A percentile compares a stretch with the other conserved stretches of the same genome.
phyloP scores from a whole-genome alignment of 805 yeast genomes.

The Cyberlindnera xishuangbannaensis region DNA sequence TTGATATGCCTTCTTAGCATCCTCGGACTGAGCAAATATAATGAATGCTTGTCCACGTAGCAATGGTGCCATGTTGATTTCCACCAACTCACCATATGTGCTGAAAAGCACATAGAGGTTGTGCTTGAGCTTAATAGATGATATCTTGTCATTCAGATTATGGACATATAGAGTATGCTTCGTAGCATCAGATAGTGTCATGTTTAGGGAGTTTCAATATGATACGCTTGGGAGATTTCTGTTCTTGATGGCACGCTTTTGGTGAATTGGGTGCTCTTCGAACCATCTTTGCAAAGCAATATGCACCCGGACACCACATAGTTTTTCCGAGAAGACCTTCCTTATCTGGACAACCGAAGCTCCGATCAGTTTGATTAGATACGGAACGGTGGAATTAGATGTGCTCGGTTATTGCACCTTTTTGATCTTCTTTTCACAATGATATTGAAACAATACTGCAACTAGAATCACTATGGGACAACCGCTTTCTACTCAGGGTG shows the following conservation, averaged over 20 bases:
- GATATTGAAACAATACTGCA: too few relatives aligned
- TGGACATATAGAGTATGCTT: constrained; percentile 49
- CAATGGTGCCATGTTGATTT: constrained; percentile 39
- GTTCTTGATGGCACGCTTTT: too few relatives aligned
- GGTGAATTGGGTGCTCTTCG: too few relatives aligned
- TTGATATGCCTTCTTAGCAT: constrained; percentile 46
- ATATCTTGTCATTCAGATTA: constrained; percentile 55
- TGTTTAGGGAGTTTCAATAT: neutral
- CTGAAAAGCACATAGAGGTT: constrained; percentile 54
- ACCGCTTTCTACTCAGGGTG: constrained; percentile 6
- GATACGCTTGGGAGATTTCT: neutral
- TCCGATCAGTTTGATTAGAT: too few relatives aligned
- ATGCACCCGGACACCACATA: too few relatives aligned
- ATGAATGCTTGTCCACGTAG: constrained; percentile 67
- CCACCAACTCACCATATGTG: constrained; percentile 60
- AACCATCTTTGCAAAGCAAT: too few relatives aligned
- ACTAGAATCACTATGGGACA: constrained; percentile 9
- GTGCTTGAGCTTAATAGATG: constrained; percentile 38
- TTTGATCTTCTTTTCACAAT: too few relatives aligned
- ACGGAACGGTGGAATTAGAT: too few relatives aligned
- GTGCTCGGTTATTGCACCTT: too few relatives aligned
- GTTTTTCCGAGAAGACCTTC: too few relatives aligned
- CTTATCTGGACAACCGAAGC: too few relatives aligned
- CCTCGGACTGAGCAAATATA: constrained; percentile 40
- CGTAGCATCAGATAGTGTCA: too few relatives aligned